Base-by-base conservation (phyloP, 2,329 filamentous ascomycete genomes). In the Calonectria honghensis region DNA sequence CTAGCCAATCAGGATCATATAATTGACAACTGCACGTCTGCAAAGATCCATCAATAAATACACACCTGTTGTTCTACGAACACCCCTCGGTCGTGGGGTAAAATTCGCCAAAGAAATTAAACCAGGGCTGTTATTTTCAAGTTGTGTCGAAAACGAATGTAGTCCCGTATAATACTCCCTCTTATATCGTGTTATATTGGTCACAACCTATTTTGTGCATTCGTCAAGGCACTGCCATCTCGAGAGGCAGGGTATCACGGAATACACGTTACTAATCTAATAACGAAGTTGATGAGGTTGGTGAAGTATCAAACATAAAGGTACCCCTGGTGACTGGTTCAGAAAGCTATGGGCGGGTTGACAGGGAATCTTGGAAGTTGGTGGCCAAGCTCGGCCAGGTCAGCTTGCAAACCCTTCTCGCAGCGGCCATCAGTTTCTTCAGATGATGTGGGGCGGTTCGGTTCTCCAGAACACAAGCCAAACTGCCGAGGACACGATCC, bases 21-120 rank as follows among this genome's bases (percentile, higher is more conserved):
- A 73, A 72, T 75, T 77, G 73, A 65, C 41, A 77, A 75, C 57
- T 63, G 76, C 68, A 63, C 74, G 63, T 68, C 69, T 73, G 59
- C 57, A 57, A 72, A 66, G 73, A 73, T 68, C 51, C 71, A 71
- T 29, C 16, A 35, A 51, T 64, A 76, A 32, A 35, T 31, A 29
- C 50, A 72, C 52, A 45, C 64, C 70, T 65, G 18, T 57, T 14
- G 24, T 18, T 18, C 6, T 65, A 51, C 6, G 11, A 13, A 7
- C 5, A 35, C 39, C 16, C 31, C 29, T 32, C 9, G 4, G 18
- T 20, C 61, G 61, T 65, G 61, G 61, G 39, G 61, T 48, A 48
- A 65, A 65, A 29, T 65, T 31, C 51, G n/a, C 31, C 41, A 48
- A 16, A 31, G 41, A 48, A 45, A 50, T 50, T 65, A 6, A 31